A percentile compares a stretch with the other conserved stretches of the same genome.
phyloP scores from a whole-genome alignment of 1,139 yeast species.

The Yamadazyma blattariae region DNA sequence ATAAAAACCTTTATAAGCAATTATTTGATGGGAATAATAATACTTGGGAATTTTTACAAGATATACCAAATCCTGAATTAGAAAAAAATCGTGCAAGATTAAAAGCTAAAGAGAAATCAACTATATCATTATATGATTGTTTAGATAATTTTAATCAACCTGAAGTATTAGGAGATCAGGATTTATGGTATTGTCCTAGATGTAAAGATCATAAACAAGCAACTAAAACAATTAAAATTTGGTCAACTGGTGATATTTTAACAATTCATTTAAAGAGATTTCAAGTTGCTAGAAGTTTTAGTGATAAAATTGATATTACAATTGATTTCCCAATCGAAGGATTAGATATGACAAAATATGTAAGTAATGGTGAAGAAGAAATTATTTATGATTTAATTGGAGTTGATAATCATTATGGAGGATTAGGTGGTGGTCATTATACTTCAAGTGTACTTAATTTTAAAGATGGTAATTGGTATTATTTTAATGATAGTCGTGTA shows the following conservation, averaged over 20 bases:
- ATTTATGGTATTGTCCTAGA: slow-evolving; percentile 90
- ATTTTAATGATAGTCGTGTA: slow-evolving; percentile 85
- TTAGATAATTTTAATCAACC: slow-evolving; percentile 72
- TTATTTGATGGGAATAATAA: slow-evolving; percentile 45
- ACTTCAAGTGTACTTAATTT: slow-evolving; percentile 86
- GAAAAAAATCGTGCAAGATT: slow-evolving; percentile 42
- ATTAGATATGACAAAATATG: slow-evolving; percentile 63
- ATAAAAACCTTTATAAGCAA: slow-evolving; percentile 39
- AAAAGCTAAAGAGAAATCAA: slow-evolving; percentile 41
- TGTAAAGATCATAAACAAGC: slow-evolving; percentile 92
- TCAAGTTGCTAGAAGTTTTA: slow-evolving; percentile 77
- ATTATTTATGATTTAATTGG: slow-evolving; percentile 80
- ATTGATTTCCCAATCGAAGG: slow-evolving; percentile 89
- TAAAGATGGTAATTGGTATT: slow-evolving; percentile 80
- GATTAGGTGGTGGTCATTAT: slow-evolving; percentile 96
- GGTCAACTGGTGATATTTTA: slow-evolving; percentile 89
- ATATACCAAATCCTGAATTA: slow-evolving; percentile 51
- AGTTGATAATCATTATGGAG: slow-evolving; percentile 95
- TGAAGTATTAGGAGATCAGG: slow-evolving; percentile 85
- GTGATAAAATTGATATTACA: slow-evolving; percentile 84
- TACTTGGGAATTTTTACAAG: slow-evolving; percentile 53
- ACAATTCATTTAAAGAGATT: slow-evolving; percentile 90
- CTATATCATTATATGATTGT: slow-evolving; percentile 71
- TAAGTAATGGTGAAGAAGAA: slow-evolving; percentile 37
- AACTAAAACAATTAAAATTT: slow-evolving; percentile 83